phyloP scores from a whole-genome alignment of 2,329 filamentous ascomycete genomes.

The Neofusicoccum parvum region DNA sequence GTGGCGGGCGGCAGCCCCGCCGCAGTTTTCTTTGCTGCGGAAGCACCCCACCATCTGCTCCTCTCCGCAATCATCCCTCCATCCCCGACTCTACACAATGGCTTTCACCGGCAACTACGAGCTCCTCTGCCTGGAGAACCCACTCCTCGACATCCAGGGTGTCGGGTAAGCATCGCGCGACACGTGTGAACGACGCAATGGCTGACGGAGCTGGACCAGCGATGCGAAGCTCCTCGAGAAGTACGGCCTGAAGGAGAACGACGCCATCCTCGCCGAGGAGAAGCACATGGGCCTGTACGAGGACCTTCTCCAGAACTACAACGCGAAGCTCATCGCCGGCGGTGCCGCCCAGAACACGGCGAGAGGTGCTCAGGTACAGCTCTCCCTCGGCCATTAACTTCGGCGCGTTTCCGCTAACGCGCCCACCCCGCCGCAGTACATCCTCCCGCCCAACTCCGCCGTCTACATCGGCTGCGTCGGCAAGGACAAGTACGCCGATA shows the following conservation, averaged over 20 bases:
- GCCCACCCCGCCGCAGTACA: constrained; percentile 63
- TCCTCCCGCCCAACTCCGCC: constrained; percentile 85
- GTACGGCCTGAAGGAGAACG: constrained; percentile 92
- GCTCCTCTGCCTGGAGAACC: constrained; percentile 95
- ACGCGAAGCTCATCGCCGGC: constrained; percentile 92
- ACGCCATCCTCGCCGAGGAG: constrained; percentile 93
- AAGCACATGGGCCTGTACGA: constrained; percentile 90
- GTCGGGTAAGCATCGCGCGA: constrained; percentile 54
- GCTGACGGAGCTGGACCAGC: constrained; percentile 50
- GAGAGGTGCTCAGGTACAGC: constrained; percentile 76
- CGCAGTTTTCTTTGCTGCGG: constrained; percentile 6
- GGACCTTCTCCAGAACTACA: constrained; percentile 87
- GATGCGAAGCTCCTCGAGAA: constrained; percentile 84
- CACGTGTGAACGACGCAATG: background rate
- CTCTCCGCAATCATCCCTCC: constrained; percentile 1
- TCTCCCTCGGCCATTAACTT: background rate
- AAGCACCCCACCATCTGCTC: constrained; percentile 14
- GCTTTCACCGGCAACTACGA: constrained; percentile 76
- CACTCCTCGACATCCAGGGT: constrained; percentile 95
- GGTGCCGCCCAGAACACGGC: constrained; percentile 98
- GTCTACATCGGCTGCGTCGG: constrained; percentile 94
- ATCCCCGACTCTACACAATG: constrained; percentile 55
- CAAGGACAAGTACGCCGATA: constrained; percentile 92
- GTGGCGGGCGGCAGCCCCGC: constrained; percentile 10
- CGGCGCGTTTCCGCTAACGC: constrained; percentile 13